Percentiles rank a stretch among this genome's conserved stretches.
Evolutionary conservation across 2,329 filamentous ascomycete species (phyloP).

Genomic region (Berkeleyomyces basicola): DNA sequence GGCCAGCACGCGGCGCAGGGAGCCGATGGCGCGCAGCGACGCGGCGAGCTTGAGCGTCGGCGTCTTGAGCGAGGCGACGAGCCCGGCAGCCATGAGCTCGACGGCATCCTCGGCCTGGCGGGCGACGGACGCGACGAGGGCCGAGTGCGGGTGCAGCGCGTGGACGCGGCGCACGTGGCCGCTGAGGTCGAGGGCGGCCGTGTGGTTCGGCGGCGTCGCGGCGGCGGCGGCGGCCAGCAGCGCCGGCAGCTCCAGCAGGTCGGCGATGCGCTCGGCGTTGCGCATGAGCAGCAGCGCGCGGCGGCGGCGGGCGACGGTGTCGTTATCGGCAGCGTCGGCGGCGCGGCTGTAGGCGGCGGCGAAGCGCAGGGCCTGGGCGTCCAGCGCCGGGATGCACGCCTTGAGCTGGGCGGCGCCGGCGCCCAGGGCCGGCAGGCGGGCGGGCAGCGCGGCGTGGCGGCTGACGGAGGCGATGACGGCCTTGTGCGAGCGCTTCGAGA

Average conservation of each 20-base stretch:
- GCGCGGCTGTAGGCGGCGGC: constrained; percentile 67
- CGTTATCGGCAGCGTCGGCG: constrained; percentile 34
- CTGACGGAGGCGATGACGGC: constrained; percentile 66
- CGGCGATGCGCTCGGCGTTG: constrained; percentile 77
- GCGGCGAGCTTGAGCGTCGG: constrained; percentile 75
- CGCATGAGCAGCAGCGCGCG: constrained; percentile 65
- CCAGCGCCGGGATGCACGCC: constrained; percentile 59
- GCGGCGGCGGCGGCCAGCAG: constrained; percentile 67
- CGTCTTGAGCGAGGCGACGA: constrained; percentile 60
- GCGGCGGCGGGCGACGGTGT: constrained; percentile 56
- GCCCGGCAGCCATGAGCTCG: constrained; percentile 70
- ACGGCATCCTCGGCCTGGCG: constrained; percentile 72
- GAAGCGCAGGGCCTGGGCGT: constrained; percentile 63
- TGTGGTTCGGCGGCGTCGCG: constrained; percentile 54
- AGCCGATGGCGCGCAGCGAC: constrained; percentile 79
- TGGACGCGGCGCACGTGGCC: constrained; percentile 83
- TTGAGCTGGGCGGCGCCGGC: constrained; percentile 50
- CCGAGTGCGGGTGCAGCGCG: constrained; percentile 63
- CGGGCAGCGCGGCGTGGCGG: constrained; percentile 55
- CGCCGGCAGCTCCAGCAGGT: constrained; percentile 78
- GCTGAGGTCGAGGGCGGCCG: constrained; percentile 77
- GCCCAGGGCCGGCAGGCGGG: constrained; percentile 55
- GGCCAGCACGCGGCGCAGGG: constrained; percentile 72
- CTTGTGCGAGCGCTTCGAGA: constrained; percentile 81
- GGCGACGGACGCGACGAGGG: constrained; percentile 55